A percentile compares a stretch with the other conserved stretches of the same genome.
phyloP scores from a whole-genome alignment of 75 land plant species.

The Ceratopteris richardii region DNA sequence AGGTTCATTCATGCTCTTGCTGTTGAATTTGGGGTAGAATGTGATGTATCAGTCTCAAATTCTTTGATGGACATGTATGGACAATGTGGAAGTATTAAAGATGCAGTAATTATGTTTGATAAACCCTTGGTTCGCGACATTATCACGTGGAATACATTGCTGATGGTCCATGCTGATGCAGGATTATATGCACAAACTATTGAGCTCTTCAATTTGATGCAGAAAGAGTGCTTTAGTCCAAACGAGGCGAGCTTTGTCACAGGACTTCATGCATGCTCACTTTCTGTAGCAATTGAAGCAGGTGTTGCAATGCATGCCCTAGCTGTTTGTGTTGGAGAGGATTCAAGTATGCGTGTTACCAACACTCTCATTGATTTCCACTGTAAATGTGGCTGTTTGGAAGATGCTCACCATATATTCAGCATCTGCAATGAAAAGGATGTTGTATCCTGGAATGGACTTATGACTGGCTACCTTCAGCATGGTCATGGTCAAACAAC shows the following conservation, averaged over 20 bases:
- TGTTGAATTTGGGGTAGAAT: conserved; percentile 4
- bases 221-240: conserved; percentile 21
- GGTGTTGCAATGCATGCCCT: conserved; percentile 15
- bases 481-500: conserved; percentile 19
- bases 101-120: conserved; percentile 52
- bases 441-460: conserved; percentile 40
- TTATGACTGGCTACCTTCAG: conserved; percentile 25
- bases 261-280: conserved; percentile 58
- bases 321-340: not conserved
- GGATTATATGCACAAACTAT: conserved; percentile 43
- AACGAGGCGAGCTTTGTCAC: conserved; percentile 60
- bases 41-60: not conserved
- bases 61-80: conserved; percentile 9
- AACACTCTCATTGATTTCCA: conserved; percentile 35
- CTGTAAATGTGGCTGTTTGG: conserved; percentile 42
- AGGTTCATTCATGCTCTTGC: conserved; percentile 4
- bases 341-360: not conserved
- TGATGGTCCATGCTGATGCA: conserved; percentile 54
- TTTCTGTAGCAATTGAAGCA: conserved; percentile 33
- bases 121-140: conserved; percentile 22
- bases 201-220: conserved; percentile 41
- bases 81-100: conserved; percentile 52
- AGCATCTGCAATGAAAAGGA: conserved; percentile 8
- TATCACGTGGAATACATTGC: conserved; percentile 71
- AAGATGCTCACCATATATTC: conserved; percentile 29